Evolutionary conservation across 1,139 yeast species (phyloP).

Genomic region (Yamadazyma diddensiae): DNA sequence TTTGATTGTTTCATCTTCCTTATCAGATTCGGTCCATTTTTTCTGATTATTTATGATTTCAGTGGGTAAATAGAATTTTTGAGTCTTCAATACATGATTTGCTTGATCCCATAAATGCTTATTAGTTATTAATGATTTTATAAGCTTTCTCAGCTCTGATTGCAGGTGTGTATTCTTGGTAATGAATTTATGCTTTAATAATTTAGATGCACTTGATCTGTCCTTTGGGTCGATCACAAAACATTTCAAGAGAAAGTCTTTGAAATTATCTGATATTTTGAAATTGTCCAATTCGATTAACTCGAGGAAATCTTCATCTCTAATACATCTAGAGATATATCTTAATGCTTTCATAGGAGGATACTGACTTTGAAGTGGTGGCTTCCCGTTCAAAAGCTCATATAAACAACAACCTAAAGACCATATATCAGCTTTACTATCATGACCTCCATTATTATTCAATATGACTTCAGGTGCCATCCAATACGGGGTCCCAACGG

Average conservation of each 20-base stretch:
- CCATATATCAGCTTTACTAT: slow-evolving; percentile 92
- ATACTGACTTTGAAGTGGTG: slow-evolving; percentile 70
- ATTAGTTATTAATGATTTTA: slow-evolving; percentile 35
- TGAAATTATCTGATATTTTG: slow-evolving; percentile 26
- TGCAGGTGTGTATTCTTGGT: slow-evolving; percentile 15
- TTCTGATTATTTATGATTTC: slow-evolving; percentile 34
- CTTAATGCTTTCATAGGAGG: slow-evolving; percentile 76
- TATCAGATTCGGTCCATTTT: slow-evolving; percentile 27
- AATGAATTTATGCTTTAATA: slow-evolving; percentile 63
- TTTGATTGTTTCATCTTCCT: slow-evolving; percentile 20
- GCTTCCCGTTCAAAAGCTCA: slow-evolving; percentile 79
- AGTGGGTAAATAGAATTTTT: slow-evolving; percentile 40
- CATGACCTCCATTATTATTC: slow-evolving; percentile 74
- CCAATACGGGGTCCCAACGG: slow-evolving; percentile 98
- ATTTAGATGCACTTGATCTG: slow-evolving; percentile 55
- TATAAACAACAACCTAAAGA: slow-evolving; percentile 89
- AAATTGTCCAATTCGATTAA: slow-evolving; percentile 28
- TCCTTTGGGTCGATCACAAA: slow-evolving; percentile 57
- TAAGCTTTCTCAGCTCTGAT: slow-evolving; percentile 9
- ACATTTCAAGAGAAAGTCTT: slow-evolving; percentile 65
- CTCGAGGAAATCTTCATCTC: slow-evolving; percentile 30
- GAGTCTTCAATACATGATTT: slow-evolving; percentile 30
- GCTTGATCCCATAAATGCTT: slow-evolving; percentile 44
- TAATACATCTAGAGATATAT: slow-evolving; percentile 39
- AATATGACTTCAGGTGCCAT: slow-evolving; percentile 97